Conservation (phyloP, 306 rosid species). For the Pterocarpus macrocarpus region DNA sequence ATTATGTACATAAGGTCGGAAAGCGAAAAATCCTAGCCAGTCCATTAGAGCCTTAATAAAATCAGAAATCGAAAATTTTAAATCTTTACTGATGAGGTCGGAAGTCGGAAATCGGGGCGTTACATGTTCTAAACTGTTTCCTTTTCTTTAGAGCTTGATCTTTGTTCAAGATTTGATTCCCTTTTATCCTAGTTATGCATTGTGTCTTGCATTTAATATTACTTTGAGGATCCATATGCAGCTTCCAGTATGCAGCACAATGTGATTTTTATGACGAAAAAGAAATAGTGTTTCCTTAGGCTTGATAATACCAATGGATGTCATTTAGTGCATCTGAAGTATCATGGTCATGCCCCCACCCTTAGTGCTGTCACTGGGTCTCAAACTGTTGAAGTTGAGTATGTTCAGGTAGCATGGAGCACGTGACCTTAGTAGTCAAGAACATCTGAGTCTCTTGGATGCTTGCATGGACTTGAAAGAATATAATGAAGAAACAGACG, state of each 20-base stretch:
- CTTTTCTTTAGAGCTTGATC: neutral
- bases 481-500: neutral
- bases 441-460: neutral
- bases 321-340: neutral
- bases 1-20: no score
- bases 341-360: neutral
- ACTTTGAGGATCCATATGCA: no score
- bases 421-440: neutral
- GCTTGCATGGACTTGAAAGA: neutral
- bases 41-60: no score
- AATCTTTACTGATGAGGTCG: no score
- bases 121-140: neutral
- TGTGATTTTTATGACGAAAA: no score
- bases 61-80: no score
- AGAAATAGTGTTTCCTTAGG: neutral
- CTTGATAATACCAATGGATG: neutral
- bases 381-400: neutral
- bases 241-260: no score
- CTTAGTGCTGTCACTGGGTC: conserved; percentile 7
- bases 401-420: conserved; percentile 9
- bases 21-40: no score
- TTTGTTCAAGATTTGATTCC: neutral
- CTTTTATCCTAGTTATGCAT: no score
- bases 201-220: no score
- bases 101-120: no score